Conservation (phyloP, 2,329 filamentous ascomycete genomes). For the Chlorencoelia australis region DNA sequence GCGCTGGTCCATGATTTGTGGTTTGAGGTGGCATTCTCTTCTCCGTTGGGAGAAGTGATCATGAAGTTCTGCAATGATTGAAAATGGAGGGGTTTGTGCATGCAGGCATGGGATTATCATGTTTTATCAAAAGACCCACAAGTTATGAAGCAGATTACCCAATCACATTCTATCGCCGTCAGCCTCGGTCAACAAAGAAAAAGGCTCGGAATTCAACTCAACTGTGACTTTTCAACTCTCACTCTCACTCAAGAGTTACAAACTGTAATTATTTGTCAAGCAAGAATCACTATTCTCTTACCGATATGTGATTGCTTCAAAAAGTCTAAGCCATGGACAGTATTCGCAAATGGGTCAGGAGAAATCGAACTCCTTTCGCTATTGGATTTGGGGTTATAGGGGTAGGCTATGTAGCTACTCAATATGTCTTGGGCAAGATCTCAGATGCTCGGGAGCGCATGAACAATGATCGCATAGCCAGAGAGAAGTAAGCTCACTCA, state of each 20-base stretch:
- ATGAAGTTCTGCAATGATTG: too few relatives aligned
- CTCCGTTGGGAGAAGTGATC: too few relatives aligned
- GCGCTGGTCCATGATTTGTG: conserved; percentile 60
- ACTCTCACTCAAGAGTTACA: too few relatives aligned
- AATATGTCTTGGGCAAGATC: conserved; percentile 87
- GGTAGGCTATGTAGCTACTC: conserved; percentile 81
- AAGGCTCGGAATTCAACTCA: too few relatives aligned
- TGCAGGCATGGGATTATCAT: too few relatives aligned
- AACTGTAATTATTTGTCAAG: too few relatives aligned
- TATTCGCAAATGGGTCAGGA: conserved; percentile 81
- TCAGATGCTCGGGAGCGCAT: conserved; percentile 91
- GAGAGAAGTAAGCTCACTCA: conserved; percentile 70
- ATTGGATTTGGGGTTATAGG: conserved; percentile 81
- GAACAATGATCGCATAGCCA: conserved; percentile 89
- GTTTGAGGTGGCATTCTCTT: too few relatives aligned
- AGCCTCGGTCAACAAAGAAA: too few relatives aligned
- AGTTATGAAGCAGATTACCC: too few relatives aligned
- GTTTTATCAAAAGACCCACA: conserved; percentile 7
- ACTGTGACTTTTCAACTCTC: too few relatives aligned
- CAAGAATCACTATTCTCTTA: conserved; percentile 2
- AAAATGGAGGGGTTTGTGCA: too few relatives aligned
- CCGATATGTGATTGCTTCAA: conserved; percentile 14
- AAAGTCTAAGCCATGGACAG: conserved; percentile 41
- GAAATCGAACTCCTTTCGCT: conserved; percentile 83
- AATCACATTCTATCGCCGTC: too few relatives aligned